phyloP scores from a whole-genome alignment of 2,329 filamentous ascomycete genomes.

The Stagonosporopsis chrysanthemi region DNA sequence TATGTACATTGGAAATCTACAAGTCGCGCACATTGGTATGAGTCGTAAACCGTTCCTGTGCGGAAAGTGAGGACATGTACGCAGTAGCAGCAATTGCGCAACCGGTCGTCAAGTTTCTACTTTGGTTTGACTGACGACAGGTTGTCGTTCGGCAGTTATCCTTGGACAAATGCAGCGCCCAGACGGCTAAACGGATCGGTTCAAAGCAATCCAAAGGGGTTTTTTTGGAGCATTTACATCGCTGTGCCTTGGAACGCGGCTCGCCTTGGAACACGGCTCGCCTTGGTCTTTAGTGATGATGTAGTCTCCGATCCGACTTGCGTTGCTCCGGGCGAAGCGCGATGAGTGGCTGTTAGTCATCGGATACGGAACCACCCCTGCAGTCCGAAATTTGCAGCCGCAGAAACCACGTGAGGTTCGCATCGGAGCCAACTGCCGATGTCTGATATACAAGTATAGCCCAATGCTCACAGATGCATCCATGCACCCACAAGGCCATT shows the following conservation, averaged over 20 bases:
- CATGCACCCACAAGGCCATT: constrained; percentile 16
- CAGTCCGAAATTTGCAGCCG: not conserved
- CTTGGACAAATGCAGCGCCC: not conserved
- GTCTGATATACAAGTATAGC: not conserved
- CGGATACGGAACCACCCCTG: not conserved
- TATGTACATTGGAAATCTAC: too few species aligned
- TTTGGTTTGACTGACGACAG: not conserved
- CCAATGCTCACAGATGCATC: constrained; percentile 11
- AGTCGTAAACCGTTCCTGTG: not conserved
- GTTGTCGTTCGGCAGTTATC: not conserved
- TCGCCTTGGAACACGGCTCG: not conserved
- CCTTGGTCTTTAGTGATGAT: not conserved
- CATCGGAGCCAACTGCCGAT: not conserved
- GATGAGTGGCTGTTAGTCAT: not conserved
- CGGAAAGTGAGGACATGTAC: not conserved
- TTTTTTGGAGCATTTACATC: not conserved
- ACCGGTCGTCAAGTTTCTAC: not conserved
- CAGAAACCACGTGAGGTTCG: not conserved
- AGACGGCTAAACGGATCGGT: not conserved
- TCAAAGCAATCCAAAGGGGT: not conserved
- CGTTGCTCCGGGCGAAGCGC: not conserved
- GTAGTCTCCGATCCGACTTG: not conserved
- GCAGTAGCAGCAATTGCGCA: not conserved
- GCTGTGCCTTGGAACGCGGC: not conserved
- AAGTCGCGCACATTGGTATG: not conserved